Evolutionary conservation across 148 eudicot genomes (phyloP).

Genomic region (Vaccinium vitisidaea): DNA sequence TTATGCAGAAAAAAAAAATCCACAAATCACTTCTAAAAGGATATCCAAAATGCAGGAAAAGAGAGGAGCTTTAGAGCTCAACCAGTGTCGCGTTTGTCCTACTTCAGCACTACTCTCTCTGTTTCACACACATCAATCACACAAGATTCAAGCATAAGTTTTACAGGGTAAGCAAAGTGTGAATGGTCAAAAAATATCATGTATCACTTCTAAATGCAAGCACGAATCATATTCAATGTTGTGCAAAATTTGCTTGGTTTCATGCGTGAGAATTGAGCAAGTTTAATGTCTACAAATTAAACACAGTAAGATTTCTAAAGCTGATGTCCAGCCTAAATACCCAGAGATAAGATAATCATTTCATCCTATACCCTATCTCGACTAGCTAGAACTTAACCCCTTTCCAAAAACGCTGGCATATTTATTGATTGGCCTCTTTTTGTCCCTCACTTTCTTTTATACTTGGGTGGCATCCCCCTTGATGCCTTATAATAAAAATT

Average conservation of each 20-base stretch:
- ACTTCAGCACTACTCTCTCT: not conserved
- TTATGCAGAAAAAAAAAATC: too few species aligned
- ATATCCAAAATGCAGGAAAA: not conserved
- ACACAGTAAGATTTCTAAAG: not conserved
- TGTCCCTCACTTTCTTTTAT: too few species aligned
- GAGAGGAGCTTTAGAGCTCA: not conserved
- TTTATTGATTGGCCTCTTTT: too few species aligned
- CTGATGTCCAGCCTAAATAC: not conserved
- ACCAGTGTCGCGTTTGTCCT: not conserved
- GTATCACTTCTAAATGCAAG: not conserved
- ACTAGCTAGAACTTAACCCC: not conserved
- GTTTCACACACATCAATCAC: not conserved
- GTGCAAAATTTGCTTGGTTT: too few species aligned
- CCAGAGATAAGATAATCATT: not conserved
- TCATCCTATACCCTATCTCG: not conserved
- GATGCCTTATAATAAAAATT: too few species aligned
- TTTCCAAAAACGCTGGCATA: not conserved
- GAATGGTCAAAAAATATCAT: not conserved
- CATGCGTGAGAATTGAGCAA: not conserved
- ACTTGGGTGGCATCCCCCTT: too few species aligned
- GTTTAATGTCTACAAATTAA: not conserved
- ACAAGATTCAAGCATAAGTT: not conserved
- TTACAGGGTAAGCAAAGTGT: not conserved
- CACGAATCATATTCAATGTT: not conserved
- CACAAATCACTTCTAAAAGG: not conserved